Base-by-base conservation (phyloP, 805 yeast species). In the Lipomyces japonicus region DNA sequence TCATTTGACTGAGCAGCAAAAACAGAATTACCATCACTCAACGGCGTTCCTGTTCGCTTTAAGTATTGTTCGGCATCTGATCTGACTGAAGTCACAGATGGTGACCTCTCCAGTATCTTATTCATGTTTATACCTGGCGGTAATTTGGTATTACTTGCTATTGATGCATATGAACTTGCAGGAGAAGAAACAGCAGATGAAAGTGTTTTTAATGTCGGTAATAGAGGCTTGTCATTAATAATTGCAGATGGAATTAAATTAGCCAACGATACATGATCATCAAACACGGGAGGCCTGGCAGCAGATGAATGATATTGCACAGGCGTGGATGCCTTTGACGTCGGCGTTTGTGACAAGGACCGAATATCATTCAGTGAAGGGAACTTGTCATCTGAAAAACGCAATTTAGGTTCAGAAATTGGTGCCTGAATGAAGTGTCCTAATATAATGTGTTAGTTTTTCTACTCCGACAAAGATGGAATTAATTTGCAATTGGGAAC, bases 111-210 rank as follows among this genome's bases (percentile, higher is more conserved):
- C 10, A 34, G 10, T 6, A 6, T 14, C 10, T 18, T 9, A 34
- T 34, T 19, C 21, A 34, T 6, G 19, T 34, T 14, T n/a, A 18
- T 18, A 19, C 16, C n/a, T n/a, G n/a, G n/a, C n/a, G n/a, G n/a
- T n/a, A n/a, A 6, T 18, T 34, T 34, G 6, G 37, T 6, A 18
- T n/a, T 19, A 19, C 23, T 22, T 4, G 14, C 44, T 6, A 16
- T 12, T 4, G 35, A 25, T 7, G 36, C 44, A 30, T 41, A 30
- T 12, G 44, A 41, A 7, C 36, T 25, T 9, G 37, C 23, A 1
- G 44, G 36, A 40, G 37, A 34, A 12, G 37, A n/a, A n/a, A n/a
- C 37, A 6, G 37, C n/a, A 34, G n/a, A 6, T 34, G 37, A 18
- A 7, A 34, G 9, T 18, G 10, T 19, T 18, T 34, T 6, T 19